Conservation (phyloP, 2,329 filamentous ascomycete species). For the Diaporthe citrichinensis region DNA sequence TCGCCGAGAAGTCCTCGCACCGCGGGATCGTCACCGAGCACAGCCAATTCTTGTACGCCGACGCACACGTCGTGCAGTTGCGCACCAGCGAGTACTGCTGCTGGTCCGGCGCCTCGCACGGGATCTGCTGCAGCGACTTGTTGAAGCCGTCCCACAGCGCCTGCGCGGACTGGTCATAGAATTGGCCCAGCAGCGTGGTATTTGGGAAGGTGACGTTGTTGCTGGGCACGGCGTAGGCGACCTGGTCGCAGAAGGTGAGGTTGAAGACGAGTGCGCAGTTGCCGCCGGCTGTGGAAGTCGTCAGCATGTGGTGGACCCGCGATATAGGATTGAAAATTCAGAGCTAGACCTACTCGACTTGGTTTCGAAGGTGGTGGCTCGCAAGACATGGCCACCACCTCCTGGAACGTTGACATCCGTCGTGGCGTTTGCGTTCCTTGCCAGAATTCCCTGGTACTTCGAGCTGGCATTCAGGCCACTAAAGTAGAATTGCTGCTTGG, state of each 20-base stretch:
- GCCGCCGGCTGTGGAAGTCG: constrained; percentile 63
- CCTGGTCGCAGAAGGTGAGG: constrained; percentile 88
- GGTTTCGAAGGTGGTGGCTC: constrained; percentile 80
- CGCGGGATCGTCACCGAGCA: constrained; percentile 94
- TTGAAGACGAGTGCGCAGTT: constrained; percentile 91
- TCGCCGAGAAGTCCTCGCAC: constrained; percentile 83
- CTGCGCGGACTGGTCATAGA: constrained; percentile 84
- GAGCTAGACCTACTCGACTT: constrained; percentile 73
- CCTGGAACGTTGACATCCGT: constrained; percentile 64
- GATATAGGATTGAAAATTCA: constrained; percentile 15
- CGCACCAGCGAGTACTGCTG: constrained; percentile 86
- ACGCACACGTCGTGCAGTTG: constrained; percentile 80
- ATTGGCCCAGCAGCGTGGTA: constrained; percentile 71
- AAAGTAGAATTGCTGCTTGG: constrained; percentile 91
- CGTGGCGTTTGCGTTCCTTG: constrained; percentile 69
- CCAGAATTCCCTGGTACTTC: constrained; percentile 80
- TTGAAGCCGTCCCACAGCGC: constrained; percentile 82
- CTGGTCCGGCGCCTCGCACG: constrained; percentile 82
- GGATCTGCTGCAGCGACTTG: constrained; percentile 85
- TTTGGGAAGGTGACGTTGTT: constrained; percentile 76
- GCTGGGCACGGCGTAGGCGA: constrained; percentile 91
- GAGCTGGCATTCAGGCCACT: constrained; percentile 80
- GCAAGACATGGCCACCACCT: constrained; percentile 84
- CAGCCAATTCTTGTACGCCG: constrained; percentile 93
- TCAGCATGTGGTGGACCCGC: background rate